Base-by-base conservation (phyloP, 176 grass and related monocot genomes). In the Zoysia pacifica region DNA sequence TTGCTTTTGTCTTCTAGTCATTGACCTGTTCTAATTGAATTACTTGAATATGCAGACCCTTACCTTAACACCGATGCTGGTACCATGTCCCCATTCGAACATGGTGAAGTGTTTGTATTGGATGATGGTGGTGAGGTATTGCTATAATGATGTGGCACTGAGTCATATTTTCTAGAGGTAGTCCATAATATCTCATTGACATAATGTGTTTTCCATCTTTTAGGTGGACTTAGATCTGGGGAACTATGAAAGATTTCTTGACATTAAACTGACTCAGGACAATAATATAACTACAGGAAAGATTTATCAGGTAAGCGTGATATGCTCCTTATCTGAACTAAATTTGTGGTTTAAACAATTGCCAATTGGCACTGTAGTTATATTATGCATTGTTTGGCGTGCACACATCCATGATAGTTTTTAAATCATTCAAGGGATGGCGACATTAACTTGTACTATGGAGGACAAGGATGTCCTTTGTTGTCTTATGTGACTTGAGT, bases 281-380 rank as follows among this genome's bases (percentile, higher is more conserved):
- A 93, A 93, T 65, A 93, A 90, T 76, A 93, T 93, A 81, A 93
- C 91, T 42, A 90, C 91, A 1, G 91, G 91, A 80, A 93, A 93
- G 78, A 90, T 93, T 45, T 93, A 90, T 69, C 91, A 93, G 88
- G 91, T 86, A 83, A 66, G 62, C 48, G 18, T 20, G 64, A 19
- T 55, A 46, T 55, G 28, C 8, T 42, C 9, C 41, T 51, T 46
- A 37, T 15, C 4, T 67, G 38, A 61, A 35, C 49, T 52, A 38
- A 35, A 49, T 73, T 78, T 60, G 0, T 52, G 16, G 11, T 9
- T 0, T 66, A 67, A 71, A 5, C 18, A 40, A 50, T 40, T 83
- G 9, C 40, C 37, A 78, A 68, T 19, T 69, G 39, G 15, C 18
- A 60, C 12, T 4, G 20, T 73, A 74, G 40, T 69, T 55, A 6